phyloP scores from a whole-genome alignment of 2,329 filamentous ascomycete genomes.

The Hymenoscyphus scutula region DNA sequence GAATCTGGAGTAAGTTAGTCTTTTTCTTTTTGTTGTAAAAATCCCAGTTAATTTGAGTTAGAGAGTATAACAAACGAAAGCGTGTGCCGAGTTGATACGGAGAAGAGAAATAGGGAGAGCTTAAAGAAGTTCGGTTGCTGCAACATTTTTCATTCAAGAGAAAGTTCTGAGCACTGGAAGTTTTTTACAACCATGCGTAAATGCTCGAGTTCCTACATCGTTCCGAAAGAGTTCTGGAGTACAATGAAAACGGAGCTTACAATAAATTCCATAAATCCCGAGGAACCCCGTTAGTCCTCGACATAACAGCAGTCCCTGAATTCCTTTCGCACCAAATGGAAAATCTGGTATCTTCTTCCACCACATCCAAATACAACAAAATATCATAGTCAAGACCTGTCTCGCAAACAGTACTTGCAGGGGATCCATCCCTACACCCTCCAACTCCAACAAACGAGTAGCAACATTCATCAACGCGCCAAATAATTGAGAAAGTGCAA shows the following conservation, averaged over 20 bases:
- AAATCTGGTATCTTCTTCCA: conserved; percentile 64
- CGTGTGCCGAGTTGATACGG: too few relatives aligned
- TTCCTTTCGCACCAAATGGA: conserved; percentile 64
- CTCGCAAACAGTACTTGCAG: conserved; percentile 81
- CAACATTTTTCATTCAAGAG: too few relatives aligned
- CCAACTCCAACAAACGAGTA: conserved; percentile 70
- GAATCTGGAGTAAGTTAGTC: conserved; percentile 44
- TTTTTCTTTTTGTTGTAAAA: background rate
- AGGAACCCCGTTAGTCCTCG: conserved; percentile 72
- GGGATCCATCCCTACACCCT: conserved; percentile 72
- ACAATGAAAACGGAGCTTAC: conserved; percentile 18
- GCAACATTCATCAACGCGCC: conserved; percentile 82
- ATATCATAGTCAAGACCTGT: conserved; percentile 69
- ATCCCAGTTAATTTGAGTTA: background rate
- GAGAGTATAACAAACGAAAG: too few relatives aligned
- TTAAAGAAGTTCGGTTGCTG: too few relatives aligned
- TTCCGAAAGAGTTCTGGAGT: too few relatives aligned
- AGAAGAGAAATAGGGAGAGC: too few relatives aligned
- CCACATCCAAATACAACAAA: conserved; percentile 72
- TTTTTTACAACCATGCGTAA: too few relatives aligned
- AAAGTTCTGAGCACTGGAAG: too few relatives aligned
- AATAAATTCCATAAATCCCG: conserved; percentile 66
- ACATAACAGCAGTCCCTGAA: conserved; percentile 65
- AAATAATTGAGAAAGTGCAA: conserved; percentile 76
- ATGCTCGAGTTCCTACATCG: too few relatives aligned